Conservation (phyloP, 2,329 filamentous ascomycete genomes). For the Colletotrichum musae region DNA sequence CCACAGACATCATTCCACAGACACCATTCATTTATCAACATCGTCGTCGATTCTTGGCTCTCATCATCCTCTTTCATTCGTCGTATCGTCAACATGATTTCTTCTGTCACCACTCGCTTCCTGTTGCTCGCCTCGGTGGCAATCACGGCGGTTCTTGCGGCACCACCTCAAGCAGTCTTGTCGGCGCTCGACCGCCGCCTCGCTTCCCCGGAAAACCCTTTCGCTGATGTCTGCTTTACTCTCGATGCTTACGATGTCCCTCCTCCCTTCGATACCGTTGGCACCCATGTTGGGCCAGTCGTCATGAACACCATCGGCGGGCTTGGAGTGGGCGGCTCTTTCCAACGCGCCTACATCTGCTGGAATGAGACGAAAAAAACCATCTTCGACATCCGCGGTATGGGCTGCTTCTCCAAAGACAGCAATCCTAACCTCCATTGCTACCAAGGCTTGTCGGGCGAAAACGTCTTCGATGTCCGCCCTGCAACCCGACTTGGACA, state of each 20-base stretch:
- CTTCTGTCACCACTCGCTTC: neutral
- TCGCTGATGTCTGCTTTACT: neutral
- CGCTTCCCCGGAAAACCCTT: no score
- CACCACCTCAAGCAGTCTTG: neutral
- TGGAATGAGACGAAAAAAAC: neutral
- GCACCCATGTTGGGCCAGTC: neutral
- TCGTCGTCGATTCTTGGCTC: neutral
- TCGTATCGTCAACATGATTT: neutral
- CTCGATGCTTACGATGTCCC: neutral
- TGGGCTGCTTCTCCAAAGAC: constrained; percentile 5
- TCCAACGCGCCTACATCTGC: constrained; percentile 1
- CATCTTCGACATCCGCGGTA: constrained; percentile 5
- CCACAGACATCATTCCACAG: neutral
- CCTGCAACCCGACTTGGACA: neutral
- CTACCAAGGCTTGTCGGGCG: neutral
- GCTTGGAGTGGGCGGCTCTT: constrained; percentile 10
- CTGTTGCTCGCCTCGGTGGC: neutral
- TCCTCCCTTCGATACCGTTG: neutral
- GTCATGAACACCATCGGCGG: constrained; percentile 15
- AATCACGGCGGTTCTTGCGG: neutral
- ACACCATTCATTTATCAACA: neutral
- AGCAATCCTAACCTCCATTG: constrained; percentile 16
- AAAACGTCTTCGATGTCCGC: neutral
- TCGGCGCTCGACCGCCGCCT: neutral
- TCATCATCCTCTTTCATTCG: neutral